Base-by-base conservation (phyloP, 768 basidiomycete genomes). In the Mycena latifolia region DNA sequence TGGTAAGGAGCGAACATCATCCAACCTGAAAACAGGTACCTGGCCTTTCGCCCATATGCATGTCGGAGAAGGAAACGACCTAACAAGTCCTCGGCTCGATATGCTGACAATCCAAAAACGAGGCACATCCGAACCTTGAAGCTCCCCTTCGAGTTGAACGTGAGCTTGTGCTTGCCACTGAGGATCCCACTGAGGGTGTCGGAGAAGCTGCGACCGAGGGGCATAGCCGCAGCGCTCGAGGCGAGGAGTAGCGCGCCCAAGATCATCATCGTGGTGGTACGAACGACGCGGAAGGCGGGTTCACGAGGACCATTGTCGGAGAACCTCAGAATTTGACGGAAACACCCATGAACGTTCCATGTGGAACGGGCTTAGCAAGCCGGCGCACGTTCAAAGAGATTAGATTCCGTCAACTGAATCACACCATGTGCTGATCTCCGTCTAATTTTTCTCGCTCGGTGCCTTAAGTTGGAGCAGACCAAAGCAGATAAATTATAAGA, bases 11-110 rank as follows among this genome's bases (percentile, higher is more conserved):
- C 5, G 12, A 17, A 45, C 14, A 10, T 9, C 28, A 18, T 56
- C 18, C 20, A 29, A 15, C 15, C 43, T 22, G 45, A 20, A n/a
- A 28, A 9, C 2, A 12, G 10, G 14, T 14, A 57, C 56, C 63
- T 22, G 22, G 24, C 18, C 57, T 57, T 22, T 69, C 67, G 2
- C 67, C 67, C 31, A 55, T 61, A 18, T 69, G 67, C 67, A 69
- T 69, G 25, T 69, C 67, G 18, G 67, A 69, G 55, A 69, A 69
- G 5, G 63, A 64, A 1, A 69, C 67, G 28, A 69, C 59, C 67
- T 69, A 39, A 1, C 27, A 12, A 28, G 14, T 45, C 37, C n/a
- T 33, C 33, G 33, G 14, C n/a, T n/a, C 35, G 27, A 31, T 33
- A 43, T 28, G 35, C 31, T 29, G 14, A n/a, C 22, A n/a, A 47